Evolutionary conservation across 371 early-diverging fungal species (phyloP), one percentile per base, ranked within the genome.

Genomic region (Phascolomyces articulosus): DNA sequence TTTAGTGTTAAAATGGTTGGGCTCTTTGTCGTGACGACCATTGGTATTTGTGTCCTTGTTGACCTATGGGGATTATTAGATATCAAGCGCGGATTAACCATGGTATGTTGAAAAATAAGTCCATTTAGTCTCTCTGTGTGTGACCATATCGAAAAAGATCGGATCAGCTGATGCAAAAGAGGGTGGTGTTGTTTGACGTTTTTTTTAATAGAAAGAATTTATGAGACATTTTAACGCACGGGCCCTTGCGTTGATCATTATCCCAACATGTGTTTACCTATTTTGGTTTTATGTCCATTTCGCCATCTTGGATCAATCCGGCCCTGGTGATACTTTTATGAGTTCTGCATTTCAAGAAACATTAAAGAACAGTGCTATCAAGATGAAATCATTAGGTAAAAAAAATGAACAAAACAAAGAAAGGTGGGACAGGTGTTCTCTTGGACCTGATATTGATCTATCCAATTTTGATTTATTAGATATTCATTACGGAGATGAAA

Each of bases 1-100:
- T n/a, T n/a, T 72, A 94, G 95, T 62, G 94, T 96, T 72, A 98
- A 98, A 73, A 87, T 98, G 90, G 98, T 98, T 2, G 99, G 99
- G 9, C 72, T 96, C 18, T 91, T 98, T 66, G 87, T 93, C 13
- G 88, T 98, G 9, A 85, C 84, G 3, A 78, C 92, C 15, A 82
- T 98, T 60, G 99, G 99, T 27, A 65, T 91, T 18, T 92, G 93
- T 3, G 93, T 92, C 0, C 54, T 98, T n/a, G 75, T 83, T 58
- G 98, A 98, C 70, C 84, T 98, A 26, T 98, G 98, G 98, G 78
- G 87, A 29, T 79, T 97, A 21, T 72, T 97, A 48, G 98, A 98
- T 75, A 85, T 89, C 60, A 84, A 86, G 6, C 90, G 93, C 54
- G 92, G 93, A 16, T 74, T 91, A 40, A 78, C 88, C 11, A 87